phyloP scores from a whole-genome alignment of 169 alveolate species.

The Plasmodium ovale region DNA sequence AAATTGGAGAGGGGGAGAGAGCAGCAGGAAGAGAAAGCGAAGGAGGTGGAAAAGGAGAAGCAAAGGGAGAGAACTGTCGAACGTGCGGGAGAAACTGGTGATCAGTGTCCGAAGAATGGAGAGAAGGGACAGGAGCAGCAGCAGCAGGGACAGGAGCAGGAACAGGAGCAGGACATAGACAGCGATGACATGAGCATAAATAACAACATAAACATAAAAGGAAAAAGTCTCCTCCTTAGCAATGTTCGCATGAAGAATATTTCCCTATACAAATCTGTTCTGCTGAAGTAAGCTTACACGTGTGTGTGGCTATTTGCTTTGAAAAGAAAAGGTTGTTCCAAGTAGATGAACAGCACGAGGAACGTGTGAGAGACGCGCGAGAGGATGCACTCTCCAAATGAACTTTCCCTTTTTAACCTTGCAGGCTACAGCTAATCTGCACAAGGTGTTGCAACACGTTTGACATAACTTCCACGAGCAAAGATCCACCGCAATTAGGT shows the following conservation, averaged over 20 bases:
- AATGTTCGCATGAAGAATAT: conserved; percentile 49
- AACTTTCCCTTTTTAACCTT: neutral
- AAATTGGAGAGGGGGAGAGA: conserved; percentile 18
- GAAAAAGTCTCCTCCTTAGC: conserved; percentile 28
- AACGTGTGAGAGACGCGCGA: neutral
- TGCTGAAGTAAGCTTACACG: conserved; percentile 32
- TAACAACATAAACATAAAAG: conserved; percentile 48
- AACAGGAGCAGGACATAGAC: conserved; percentile 58
- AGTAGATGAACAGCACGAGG: neutral
- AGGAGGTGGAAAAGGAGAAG: neutral
- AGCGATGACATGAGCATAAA: conserved; percentile 71
- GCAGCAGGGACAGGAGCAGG: conserved; percentile 1
- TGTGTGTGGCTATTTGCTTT: neutral
- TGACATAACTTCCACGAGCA: conserved; percentile 60
- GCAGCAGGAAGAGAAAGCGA: neutral
- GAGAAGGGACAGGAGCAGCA: neutral
- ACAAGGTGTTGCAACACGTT: conserved; percentile 64
- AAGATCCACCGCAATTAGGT: conserved; percentile 52
- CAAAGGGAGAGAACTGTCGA: neutral
- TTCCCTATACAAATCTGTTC: conserved; percentile 52
- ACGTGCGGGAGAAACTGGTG: neutral
- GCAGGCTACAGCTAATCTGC: conserved; percentile 60
- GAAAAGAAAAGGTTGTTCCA: neutral
- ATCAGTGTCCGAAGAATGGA: conserved; percentile 7
- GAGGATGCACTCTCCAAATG: too few species aligned